Conservation (phyloP, 1,139 yeast genomes). For the Saccharomyces hybrid region DNA sequence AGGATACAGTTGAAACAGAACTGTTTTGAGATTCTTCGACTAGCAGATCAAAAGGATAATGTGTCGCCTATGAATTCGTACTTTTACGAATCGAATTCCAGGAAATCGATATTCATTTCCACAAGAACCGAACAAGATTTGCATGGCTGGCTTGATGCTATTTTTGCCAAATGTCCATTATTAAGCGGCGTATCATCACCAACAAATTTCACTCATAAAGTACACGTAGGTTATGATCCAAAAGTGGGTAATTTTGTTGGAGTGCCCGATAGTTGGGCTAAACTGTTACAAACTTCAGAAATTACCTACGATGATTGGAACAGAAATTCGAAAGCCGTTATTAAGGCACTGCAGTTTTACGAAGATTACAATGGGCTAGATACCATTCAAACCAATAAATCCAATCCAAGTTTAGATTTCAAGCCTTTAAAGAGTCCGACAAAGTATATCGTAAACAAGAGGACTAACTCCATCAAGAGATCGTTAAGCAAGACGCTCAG, state of each 20-base stretch:
- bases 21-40: slow-evolving; percentile 69
- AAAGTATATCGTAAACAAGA: not conserved
- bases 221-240: slow-evolving; percentile 52
- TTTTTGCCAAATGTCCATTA: slow-evolving; percentile 75
- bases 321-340: slow-evolving; percentile 71
- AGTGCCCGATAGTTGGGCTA: slow-evolving; percentile 70
- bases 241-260: slow-evolving; percentile 65
- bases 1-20: slow-evolving; percentile 58
- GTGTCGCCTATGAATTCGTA: slow-evolving; percentile 3
- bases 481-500: not conserved
- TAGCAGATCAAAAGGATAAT: slow-evolving; percentile 19
- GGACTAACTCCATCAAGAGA: not conserved
- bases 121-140: slow-evolving; percentile 72
- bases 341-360: slow-evolving; percentile 85
- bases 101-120: slow-evolving; percentile 61
- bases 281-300: slow-evolving; percentile 60
- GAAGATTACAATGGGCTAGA: slow-evolving; percentile 32
- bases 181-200: slow-evolving; percentile 68
- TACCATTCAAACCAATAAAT: not conserved
- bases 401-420: not conserved
- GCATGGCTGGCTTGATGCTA: slow-evolving; percentile 84
- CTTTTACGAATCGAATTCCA: slow-evolving; percentile 23
- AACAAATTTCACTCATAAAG: slow-evolving; percentile 65
- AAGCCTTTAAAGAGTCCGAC: not conserved
- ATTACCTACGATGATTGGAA: slow-evolving; percentile 76